Evolutionary conservation across 257 asterid genomes (phyloP), one percentile per base, ranked within the genome.

Genomic region (Scutellaria minor): DNA sequence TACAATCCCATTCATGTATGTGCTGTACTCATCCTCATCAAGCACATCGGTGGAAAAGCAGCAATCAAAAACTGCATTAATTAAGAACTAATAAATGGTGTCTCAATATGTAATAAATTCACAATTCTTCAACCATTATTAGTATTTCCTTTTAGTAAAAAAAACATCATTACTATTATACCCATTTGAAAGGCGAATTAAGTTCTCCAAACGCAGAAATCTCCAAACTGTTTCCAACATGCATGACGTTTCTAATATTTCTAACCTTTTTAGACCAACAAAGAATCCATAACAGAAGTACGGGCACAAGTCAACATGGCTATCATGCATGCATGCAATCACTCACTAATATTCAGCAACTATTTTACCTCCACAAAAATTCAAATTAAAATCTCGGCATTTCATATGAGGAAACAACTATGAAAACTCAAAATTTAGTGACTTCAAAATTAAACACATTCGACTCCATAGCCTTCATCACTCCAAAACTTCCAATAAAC

Each of bases 31-130:
- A 77, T 92, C 94, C 84, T 90, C 98, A 74, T 88, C 90, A 66
- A 95, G 87, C 66, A 90, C 94, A 20, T 89, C 88, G 5, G 92
- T 88, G 84, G 97, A 90, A 89, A 95, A 92, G 90, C 99, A 95
- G 81, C 98, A 95, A 84, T 95, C 99, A 62, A 95, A 95, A 76
- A 95, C 99, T 95, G 84, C 84, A 82, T 66, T 3, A 31, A 31
- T 67, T 64, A 79, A 71, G 66, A 46, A n/a, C 71, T 66, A 75
- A 60, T 40, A 75, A 68, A 47, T 12, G 41, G 63, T 67, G 53
- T 61, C 64, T 55, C 48, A 64, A 54, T 35, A 70, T 31, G 42
- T 63, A 57, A 55, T 37, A 53, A 31, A 67, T 48, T 62, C 79
- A 66, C 58, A 47, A 67, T 37, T 56, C 65, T 6, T 9, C 39